A percentile compares a stretch with the other conserved stretches of the same genome.
phyloP scores from a whole-genome alignment of 2,329 filamentous ascomycete genomes.

The Fusarium napiforme region DNA sequence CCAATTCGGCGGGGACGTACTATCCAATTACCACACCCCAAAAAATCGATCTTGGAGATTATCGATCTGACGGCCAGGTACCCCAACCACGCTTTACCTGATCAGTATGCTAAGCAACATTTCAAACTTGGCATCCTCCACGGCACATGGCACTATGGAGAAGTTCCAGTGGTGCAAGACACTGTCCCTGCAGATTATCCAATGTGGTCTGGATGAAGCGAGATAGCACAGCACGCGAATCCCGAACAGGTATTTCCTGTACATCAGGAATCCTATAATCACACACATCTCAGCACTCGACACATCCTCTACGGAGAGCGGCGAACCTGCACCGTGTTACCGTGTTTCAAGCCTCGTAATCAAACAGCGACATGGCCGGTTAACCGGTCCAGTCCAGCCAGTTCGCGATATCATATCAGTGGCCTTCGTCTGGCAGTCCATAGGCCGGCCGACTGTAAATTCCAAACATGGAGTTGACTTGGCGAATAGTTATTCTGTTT shows the following conservation, averaged over 20 bases:
- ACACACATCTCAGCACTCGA: neutral
- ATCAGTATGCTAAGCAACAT: constrained; percentile 36
- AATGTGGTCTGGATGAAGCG: neutral
- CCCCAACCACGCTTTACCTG: constrained; percentile 33
- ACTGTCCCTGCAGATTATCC: constrained; percentile 31
- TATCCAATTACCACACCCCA: constrained; percentile 24
- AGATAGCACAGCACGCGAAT: constrained; percentile 15
- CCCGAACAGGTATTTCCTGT: constrained; percentile 30
- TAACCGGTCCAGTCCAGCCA: neutral
- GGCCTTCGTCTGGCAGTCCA: neutral
- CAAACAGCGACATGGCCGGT: neutral
- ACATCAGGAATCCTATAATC: constrained; percentile 12
- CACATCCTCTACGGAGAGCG: neutral
- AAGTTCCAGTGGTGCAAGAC: constrained; percentile 13
- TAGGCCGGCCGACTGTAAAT: neutral
- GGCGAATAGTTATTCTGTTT: neutral
- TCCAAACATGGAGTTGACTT: neutral
- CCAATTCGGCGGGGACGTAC: neutral
- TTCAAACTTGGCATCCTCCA: constrained; percentile 33
- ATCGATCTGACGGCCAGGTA: constrained; percentile 31
- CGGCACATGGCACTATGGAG: constrained; percentile 32
- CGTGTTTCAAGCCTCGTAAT: constrained; percentile 3
- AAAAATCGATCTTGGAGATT: constrained; percentile 35
- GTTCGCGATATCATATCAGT: neutral
- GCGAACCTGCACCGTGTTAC: constrained; percentile 1